Conservation (phyloP, 768 basidiomycete genomes). For the Podaxis carcinomalis region DNA sequence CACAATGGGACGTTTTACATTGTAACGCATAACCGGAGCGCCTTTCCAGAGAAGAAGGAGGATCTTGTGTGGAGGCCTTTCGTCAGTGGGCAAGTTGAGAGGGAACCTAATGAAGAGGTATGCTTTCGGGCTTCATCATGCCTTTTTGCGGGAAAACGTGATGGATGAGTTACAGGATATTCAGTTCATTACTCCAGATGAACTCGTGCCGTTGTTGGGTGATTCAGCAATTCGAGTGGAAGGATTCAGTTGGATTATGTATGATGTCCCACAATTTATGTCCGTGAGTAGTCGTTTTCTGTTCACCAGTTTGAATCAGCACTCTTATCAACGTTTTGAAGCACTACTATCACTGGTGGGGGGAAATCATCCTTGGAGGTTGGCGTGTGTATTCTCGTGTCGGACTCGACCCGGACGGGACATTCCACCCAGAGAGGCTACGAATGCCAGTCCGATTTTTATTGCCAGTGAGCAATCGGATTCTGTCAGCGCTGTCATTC, state of each 20-base stretch:
- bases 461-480: slow-evolving; percentile 10
- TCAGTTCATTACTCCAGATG: slow-evolving; percentile 20
- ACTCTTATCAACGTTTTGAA: slow-evolving; percentile 11
- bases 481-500: background rate
- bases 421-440: slow-evolving; percentile 11
- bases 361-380: slow-evolving; percentile 39
- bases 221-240: slow-evolving; percentile 19
- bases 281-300: slow-evolving; percentile 11
- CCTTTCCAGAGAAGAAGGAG: slow-evolving; percentile 41
- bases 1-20: slow-evolving; percentile 69
- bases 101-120: slow-evolving; percentile 29
- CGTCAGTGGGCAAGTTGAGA: slow-evolving; percentile 15
- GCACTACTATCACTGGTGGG: slow-evolving; percentile 48
- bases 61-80: slow-evolving; percentile 32
- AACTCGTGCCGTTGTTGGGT: slow-evolving; percentile 19
- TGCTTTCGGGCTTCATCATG: background rate
- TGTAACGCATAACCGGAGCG: slow-evolving; percentile 36
- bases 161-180: slow-evolving; percentile 18
- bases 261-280: slow-evolving; percentile 25
- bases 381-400: slow-evolving; percentile 35
- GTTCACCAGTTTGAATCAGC: background rate
- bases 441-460: slow-evolving; percentile 30
- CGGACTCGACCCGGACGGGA: slow-evolving; percentile 13
- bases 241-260: slow-evolving; percentile 24
- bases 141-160: background rate